phyloP scores from a whole-genome alignment of 495 filamentous ascomycete species.

The Aspergillus wentii region DNA sequence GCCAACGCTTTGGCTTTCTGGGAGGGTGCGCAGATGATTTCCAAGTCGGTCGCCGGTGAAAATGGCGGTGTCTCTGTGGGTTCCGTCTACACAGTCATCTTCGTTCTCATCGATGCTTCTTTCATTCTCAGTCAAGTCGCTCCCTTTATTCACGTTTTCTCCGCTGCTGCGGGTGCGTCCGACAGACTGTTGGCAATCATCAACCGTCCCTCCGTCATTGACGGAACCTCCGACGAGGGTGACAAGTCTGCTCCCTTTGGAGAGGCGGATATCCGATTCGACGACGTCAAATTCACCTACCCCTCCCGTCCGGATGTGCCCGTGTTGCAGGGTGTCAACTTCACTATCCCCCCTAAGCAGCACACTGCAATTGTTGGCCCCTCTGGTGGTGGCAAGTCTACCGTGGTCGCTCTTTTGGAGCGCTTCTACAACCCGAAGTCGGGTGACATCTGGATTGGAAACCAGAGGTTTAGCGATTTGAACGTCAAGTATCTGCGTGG shows the following conservation, averaged over 20 bases:
- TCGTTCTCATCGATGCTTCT: conserved; percentile 57
- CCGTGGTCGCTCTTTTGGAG: conserved; percentile 51
- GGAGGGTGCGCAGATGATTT: conserved; percentile 55
- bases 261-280: conserved; percentile 37
- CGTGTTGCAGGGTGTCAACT: conserved; percentile 40
- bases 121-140: conserved; percentile 59
- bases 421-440: conserved; percentile 43
- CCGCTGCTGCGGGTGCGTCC: conserved; percentile 49
- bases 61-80: conserved; percentile 41
- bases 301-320: conserved; percentile 55
- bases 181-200: conserved; percentile 45
- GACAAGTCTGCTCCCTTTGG: conserved; percentile 22
- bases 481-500: conserved; percentile 55
- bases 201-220: conserved; percentile 45
- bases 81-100: conserved; percentile 58
- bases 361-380: conserved; percentile 62
- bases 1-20: conserved; percentile 62
- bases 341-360: conserved; percentile 51
- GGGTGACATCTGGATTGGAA: conserved; percentile 45
- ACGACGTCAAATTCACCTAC: conserved; percentile 55
- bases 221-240: conserved; percentile 36
- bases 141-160: conserved; percentile 60
- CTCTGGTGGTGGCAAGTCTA: conserved; percentile 69
- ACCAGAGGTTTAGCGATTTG: conserved; percentile 42
- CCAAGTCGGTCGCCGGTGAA: conserved; percentile 38